phyloP scores from a whole-genome alignment of 164 flowering plant genomes.

The grape (Vitis vinifera) region DNA sequence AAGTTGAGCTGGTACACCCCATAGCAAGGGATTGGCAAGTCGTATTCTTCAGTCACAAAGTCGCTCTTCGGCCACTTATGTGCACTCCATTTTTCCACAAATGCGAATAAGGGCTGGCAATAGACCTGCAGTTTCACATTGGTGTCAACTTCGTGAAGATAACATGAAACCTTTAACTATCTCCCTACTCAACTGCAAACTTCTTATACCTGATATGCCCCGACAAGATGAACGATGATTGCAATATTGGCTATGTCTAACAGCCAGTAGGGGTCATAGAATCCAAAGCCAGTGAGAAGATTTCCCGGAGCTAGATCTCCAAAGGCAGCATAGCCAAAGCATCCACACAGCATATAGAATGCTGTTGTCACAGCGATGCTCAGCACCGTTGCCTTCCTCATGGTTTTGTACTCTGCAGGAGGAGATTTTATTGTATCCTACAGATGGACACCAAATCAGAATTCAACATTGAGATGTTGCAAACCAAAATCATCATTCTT shows the following conservation, averaged over 20 bases:
- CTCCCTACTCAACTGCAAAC: neutral
- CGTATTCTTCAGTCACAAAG: conserved; percentile 43
- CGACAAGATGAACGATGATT: conserved; percentile 61
- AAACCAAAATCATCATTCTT: neutral
- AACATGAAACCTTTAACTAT: neutral
- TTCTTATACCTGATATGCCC: conserved; percentile 58
- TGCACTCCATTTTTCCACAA: conserved; percentile 57
- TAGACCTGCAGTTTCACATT: conserved; percentile 38
- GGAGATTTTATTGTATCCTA: conserved; percentile 53
- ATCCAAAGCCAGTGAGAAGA: conserved; percentile 67
- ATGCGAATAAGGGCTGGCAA: conserved; percentile 63
- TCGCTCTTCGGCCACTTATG: conserved; percentile 42
- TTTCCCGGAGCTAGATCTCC: conserved; percentile 65
- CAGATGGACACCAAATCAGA: neutral
- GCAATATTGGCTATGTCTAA: conserved; percentile 66
- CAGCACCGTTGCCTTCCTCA: conserved; percentile 59
- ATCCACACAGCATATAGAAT: conserved; percentile 68
- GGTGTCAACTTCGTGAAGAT: neutral
- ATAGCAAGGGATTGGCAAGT: conserved; percentile 35
- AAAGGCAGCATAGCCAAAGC: conserved; percentile 72
- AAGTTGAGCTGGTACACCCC: conserved; percentile 47
- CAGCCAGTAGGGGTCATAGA: conserved; percentile 61
- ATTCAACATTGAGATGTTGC: neutral
- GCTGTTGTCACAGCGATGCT: conserved; percentile 48
- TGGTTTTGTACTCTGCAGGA: conserved; percentile 56